Base-by-base conservation (phyloP, 2,329 filamentous ascomycete genomes). In the Fusarium anguioides region DNA sequence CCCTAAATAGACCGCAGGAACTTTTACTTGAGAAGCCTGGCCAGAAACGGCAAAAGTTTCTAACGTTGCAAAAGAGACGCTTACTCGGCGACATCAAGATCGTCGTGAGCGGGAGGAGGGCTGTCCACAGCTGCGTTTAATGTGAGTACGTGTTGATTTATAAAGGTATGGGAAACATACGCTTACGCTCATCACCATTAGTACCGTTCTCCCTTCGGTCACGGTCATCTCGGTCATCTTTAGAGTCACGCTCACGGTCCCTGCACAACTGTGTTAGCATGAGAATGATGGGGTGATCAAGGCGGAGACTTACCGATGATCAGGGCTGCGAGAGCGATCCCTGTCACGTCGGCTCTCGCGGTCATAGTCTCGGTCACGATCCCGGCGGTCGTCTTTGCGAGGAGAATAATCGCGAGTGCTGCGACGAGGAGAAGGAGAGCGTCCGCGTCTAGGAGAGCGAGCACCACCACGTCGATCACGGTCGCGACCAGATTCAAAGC, bases 31-130 rank as follows among this genome's bases (percentile, higher is more conserved):
- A 58, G 57, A 62, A 64, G 50, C 44, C 44, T 47, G 50, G 57
- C 55, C 48, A 52, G 45, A 53, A 46, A 66, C 27, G 51, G 52
- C 46, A 55, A 60, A 47, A 48, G 26, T 42, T 44, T 49, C 47
- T 35, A 56, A 41, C 56, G 37, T 29, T 56, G 33, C 15, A 18
- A 46, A 24, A 18, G 37, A 55, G 44, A 47, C 48, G 57, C 62
- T 75, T 83, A 90, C 82, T 98, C 96, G 75, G 94, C 95, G 76
- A 96, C 94, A 79, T 99, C 96, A 77, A 98, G 87, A 77, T 99
- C 96, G 79, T 99, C 96, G 76, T 97, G 93, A 73, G 89, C 90
- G 67, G 92, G 90, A 66, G 92, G 88, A 71, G 93, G 91, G 74
- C 92, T 93, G 71, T 96, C 93, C 74, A 91, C 82, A 76, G 87